A percentile compares a stretch with the other conserved stretches of the same genome.
Conservation (phyloP, 495 filamentous ascomycete genomes). For the Cercophora scortea region DNA sequence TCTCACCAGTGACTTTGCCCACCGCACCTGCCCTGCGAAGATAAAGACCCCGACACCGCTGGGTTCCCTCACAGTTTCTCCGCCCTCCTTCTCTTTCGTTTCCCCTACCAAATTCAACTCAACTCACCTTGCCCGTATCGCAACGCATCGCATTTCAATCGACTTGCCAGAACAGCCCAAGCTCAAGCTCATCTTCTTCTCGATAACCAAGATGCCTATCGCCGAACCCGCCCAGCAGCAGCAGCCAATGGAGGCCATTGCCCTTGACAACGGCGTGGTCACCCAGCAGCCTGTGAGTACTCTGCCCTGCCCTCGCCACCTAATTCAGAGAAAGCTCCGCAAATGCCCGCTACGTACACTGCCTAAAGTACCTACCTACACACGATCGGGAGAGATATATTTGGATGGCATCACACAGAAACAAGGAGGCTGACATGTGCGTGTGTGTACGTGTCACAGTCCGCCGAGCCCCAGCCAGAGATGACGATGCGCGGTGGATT, state of each 20-base stretch:
- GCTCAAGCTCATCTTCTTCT: neutral
- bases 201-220: constrained; percentile 16
- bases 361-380: neutral
- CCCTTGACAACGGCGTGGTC: constrained; percentile 10
- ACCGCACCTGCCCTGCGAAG: too few relatives aligned
- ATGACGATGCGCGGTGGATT: constrained; percentile 23
- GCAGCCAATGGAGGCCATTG: constrained; percentile 19
- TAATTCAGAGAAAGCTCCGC: neutral
- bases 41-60: constrained; percentile 1
- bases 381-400: neutral
- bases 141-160: neutral
- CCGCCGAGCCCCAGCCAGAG: constrained; percentile 21
- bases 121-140: neutral
- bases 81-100: neutral
- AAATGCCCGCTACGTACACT: neutral
- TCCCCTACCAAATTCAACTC: neutral
- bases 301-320: too few relatives aligned
- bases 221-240: constrained; percentile 17
- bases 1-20: too few relatives aligned
- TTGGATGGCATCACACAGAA: neutral
- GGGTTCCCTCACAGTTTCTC: neutral
- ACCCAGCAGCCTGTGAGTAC: constrained; percentile 19
- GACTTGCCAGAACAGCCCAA: neutral
- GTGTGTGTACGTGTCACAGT: too few relatives aligned
- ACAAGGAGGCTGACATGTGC: neutral